phyloP scores from a whole-genome alignment of 1,139 yeast genomes.

The Diutina pseudorugosa region DNA sequence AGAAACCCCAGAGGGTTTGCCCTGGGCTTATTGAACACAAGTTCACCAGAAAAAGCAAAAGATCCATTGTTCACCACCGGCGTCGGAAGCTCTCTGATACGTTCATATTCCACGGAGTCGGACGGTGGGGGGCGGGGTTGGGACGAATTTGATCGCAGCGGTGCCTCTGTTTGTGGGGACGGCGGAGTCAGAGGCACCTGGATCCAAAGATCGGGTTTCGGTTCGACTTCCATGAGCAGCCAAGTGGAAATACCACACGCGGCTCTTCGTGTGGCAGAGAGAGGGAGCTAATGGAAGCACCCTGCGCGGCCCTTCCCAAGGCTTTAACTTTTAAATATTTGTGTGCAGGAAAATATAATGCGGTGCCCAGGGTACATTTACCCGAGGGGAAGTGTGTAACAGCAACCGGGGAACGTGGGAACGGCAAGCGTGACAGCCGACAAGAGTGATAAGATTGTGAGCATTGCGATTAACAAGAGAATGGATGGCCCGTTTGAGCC shows the following conservation, averaged over 20 bases:
- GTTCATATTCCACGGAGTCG: slow-evolving; percentile 5
- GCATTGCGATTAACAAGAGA: too few species aligned
- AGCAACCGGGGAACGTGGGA: background rate
- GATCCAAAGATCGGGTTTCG: background rate
- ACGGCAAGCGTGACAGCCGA: background rate
- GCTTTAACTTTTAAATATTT: background rate
- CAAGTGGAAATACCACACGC: background rate
- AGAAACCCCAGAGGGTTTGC: background rate
- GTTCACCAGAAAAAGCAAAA: slow-evolving; percentile 4
- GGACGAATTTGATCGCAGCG: background rate
- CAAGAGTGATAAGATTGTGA: too few species aligned
- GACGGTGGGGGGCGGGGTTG: background rate
- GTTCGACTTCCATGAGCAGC: background rate
- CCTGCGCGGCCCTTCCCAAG: background rate
- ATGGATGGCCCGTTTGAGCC: too few species aligned
- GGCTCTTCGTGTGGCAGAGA: background rate
- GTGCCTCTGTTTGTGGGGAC: background rate
- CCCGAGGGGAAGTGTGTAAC: background rate
- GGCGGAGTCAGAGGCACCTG: slow-evolving; percentile 2
- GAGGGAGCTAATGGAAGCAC: background rate
- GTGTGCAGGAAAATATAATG: background rate
- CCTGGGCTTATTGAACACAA: background rate
- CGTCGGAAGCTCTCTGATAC: slow-evolving; percentile 9
- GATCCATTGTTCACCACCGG: slow-evolving; percentile 8
- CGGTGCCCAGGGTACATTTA: background rate